These are phyloP conservation scores for Domatiomyces catenatus DNA, from an alignment of 2,329 filamentous ascomycete species.

Conservation along the genomic window DNA sequence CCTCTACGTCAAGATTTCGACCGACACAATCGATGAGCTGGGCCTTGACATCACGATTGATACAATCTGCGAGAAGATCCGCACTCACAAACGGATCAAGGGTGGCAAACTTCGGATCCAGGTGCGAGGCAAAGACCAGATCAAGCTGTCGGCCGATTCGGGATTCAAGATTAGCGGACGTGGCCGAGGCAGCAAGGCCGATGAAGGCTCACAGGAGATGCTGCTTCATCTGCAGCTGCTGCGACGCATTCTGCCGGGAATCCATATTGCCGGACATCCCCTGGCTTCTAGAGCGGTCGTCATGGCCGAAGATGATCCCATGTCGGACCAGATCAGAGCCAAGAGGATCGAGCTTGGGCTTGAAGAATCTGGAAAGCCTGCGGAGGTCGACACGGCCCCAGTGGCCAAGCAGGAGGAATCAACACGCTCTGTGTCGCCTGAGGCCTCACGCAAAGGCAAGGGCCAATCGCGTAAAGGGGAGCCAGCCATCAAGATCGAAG, in stretches of 20 bases:
- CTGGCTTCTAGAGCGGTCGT: conserved; percentile 49
- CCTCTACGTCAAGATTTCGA: conserved; percentile 69
- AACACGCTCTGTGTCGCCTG: not conserved
- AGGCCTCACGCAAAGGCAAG: not conserved
- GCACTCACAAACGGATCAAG: conserved; percentile 62
- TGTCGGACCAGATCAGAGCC: conserved; percentile 14
- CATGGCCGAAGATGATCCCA: conserved; percentile 18
- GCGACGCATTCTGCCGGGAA: conserved; percentile 62
- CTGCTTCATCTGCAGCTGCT: conserved; percentile 70
- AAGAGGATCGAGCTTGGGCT: conserved; percentile 3
- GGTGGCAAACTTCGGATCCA: conserved; percentile 49
- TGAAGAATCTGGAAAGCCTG: not conserved
- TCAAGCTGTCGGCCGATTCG: conserved; percentile 56
- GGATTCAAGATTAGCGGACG: conserved; percentile 30
- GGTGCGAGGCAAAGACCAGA: conserved; percentile 34
- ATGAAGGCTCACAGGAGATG: conserved; percentile 42
- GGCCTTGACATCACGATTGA: conserved; percentile 61
- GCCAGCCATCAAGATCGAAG: conserved; percentile 9
- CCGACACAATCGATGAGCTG: conserved; percentile 60
- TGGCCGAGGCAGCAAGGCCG: conserved; percentile 30
- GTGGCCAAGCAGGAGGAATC: not conserved
- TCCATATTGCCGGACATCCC: conserved; percentile 82
- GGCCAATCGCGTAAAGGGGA: conserved; percentile 2
- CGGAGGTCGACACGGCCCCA: not conserved
- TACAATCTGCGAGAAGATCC: conserved; percentile 64